Conservation (phyloP, 257 asterid genomes). For the Solanum bukasovii region DNA sequence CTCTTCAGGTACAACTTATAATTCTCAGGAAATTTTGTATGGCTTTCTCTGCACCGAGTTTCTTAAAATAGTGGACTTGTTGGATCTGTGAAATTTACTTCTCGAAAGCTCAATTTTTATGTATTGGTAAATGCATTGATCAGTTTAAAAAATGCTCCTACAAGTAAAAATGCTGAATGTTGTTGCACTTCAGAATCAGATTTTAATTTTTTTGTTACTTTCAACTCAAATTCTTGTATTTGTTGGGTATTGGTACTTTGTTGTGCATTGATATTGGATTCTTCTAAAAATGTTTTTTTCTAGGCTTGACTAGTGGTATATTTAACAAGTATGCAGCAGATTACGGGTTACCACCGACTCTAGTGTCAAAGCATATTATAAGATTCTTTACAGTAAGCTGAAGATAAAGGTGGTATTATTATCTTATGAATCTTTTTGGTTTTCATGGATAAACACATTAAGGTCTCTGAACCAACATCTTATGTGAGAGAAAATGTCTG, state of each 20-base stretch:
- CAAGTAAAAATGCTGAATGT: background rate
- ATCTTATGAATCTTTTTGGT: background rate
- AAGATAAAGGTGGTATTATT: background rate
- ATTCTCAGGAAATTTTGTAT: background rate
- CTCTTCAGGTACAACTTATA: constrained; percentile 15
- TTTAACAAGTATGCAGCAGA: background rate
- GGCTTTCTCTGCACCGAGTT: background rate
- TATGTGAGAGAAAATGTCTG: background rate
- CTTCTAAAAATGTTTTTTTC: background rate
- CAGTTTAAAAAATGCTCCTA: background rate
- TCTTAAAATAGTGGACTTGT: background rate
- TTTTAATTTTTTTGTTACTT: background rate
- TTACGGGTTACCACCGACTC: background rate
- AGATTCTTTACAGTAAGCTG: background rate
- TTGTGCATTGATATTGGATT: background rate
- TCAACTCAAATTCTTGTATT: background rate
- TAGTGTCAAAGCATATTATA: background rate
- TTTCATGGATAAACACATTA: background rate
- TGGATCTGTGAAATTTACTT: background rate
- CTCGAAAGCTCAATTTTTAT: background rate
- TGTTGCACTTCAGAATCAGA: background rate
- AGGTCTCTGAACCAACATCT: background rate
- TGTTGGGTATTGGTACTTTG: background rate
- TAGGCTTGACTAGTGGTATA: background rate
- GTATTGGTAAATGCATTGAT: background rate